Base-by-base conservation (phyloP, 805 yeast genomes). In the Millerozyma acaciae region DNA sequence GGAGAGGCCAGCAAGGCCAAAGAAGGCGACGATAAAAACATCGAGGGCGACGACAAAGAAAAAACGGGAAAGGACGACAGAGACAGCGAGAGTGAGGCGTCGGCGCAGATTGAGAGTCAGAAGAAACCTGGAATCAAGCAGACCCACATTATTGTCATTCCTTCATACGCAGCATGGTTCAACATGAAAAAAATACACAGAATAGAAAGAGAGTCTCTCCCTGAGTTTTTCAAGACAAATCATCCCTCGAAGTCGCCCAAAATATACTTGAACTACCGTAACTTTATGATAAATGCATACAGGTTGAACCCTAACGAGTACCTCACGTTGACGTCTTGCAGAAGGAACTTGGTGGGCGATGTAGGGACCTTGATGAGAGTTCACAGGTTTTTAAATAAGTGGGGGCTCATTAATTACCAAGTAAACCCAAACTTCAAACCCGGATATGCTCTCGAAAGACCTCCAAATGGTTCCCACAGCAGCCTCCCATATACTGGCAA, bases 381-480 rank as follows among this genome's bases (percentile, higher is more conserved):
- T 6, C 95, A 86, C 51, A 72, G 80, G 33, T 88, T 89, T 52
- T 63, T 89, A 37, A 85, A 78, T 46, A 84, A 83, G 55, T 89
- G 97, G 97, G 97, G 97, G 0, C 66, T 89, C 32, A 85, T 89
- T 33, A 89, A 89, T 58, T 89, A 89, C 56, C 97, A 89, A 57
- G 94, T 89, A 2, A 84, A 82, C 52, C 85, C 89, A 1, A 84
- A 77, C 42, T 68, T 79, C 34, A 74, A 80, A 42, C 93, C 94
- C 3, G 71, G 72, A 16, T 68, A 76, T 32, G 66, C 70, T 2
- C 69, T 80, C 12, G 84, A 79, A 36, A 65, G 63, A 37, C 42
- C 63, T 24, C 65, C 69, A 8, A 62, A 63, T 40, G 72, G 70
- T 1, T 50, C 53, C 16, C 61, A 51, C 50, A 68, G 62, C 16